These are phyloP conservation scores for Sporothrix schenckii DNA, from an alignment of 2,329 filamentous ascomycete genomes.

Conservation along the genomic window DNA sequence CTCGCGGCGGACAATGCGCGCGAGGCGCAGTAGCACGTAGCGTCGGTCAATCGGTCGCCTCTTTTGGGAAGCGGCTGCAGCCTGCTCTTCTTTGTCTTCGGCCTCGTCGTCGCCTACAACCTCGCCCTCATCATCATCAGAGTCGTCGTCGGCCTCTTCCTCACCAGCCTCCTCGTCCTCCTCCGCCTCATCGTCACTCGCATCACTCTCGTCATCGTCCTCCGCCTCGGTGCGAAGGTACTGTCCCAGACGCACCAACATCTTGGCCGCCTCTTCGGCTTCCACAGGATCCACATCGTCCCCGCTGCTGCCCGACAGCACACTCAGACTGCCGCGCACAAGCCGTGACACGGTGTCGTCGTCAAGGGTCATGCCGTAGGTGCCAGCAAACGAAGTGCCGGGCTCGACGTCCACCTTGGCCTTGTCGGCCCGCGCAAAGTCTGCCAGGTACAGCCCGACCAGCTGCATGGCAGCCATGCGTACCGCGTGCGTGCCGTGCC, in stretches of 20 bases:
- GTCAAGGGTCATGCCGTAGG: conserved; percentile 69
- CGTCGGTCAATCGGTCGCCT: conserved; percentile 32
- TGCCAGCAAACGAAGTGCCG: conserved; percentile 49
- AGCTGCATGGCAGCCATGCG: conserved; percentile 77
- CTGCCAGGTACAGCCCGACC: conserved; percentile 74
- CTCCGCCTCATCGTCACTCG: conserved; percentile 46
- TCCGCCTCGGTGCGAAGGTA: conserved; percentile 60
- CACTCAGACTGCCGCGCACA: conserved; percentile 54
- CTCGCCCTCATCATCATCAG: conserved; percentile 50
- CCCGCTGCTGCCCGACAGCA: conserved; percentile 57
- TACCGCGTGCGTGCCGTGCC: conserved; percentile 71
- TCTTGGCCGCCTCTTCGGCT: conserved; percentile 76
- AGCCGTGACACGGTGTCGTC: conserved; percentile 65
- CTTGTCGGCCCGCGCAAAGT: conserved; percentile 60
- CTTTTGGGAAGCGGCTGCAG: not conserved
- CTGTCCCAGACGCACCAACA: conserved; percentile 78
- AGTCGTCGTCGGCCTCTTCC: conserved; percentile 45
- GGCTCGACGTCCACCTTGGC: not conserved
- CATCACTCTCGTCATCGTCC: conserved; percentile 49
- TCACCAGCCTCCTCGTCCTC: conserved; percentile 46
- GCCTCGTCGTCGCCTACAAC: conserved; percentile 44
- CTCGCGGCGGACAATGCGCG: conserved; percentile 77
- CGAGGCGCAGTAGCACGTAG: conserved; percentile 78
- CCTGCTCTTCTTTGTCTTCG: conserved; percentile 41
- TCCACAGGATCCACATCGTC: conserved; percentile 70